These are phyloP conservation scores for Aspergillus nidulans DNA, from an alignment of 495 filamentous ascomycete genomes.

Conservation along the genomic window DNA sequence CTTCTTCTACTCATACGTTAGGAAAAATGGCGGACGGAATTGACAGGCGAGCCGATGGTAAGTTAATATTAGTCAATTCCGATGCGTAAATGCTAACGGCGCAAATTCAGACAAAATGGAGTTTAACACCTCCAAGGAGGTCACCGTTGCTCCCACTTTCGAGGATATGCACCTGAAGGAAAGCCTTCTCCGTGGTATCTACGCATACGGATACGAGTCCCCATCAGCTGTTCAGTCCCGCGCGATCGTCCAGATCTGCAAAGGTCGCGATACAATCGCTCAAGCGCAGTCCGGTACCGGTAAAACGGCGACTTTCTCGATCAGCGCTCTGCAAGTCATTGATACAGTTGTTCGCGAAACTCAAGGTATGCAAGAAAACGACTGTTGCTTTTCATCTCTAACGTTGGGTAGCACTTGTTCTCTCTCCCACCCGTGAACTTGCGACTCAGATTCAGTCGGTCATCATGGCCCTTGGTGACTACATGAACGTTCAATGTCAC, in stretches of 20 bases:
- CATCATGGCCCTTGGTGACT: slow-evolving; percentile 94
- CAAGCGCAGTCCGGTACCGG: slow-evolving; percentile 99
- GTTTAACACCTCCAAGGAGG: slow-evolving; percentile 96
- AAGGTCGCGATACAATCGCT: slow-evolving; percentile 96
- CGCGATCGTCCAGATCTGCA: slow-evolving; percentile 98
- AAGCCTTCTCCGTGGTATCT: slow-evolving; percentile 93
- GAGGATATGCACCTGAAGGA: slow-evolving; percentile 89
- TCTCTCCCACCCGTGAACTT: slow-evolving; percentile 97
- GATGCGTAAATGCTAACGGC: slow-evolving; percentile 24
- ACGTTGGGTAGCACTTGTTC: slow-evolving; percentile 66
- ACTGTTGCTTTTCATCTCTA: not conserved
- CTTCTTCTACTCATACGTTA: not conserved
- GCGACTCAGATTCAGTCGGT: slow-evolving; percentile 98
- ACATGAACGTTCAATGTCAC: slow-evolving; percentile 99
- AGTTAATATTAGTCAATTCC: slow-evolving; percentile 4
- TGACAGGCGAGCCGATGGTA: slow-evolving; percentile 82
- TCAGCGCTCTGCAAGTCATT: slow-evolving; percentile 93
- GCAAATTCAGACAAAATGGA: slow-evolving; percentile 75
- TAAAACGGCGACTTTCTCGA: slow-evolving; percentile 98
- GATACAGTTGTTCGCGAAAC: slow-evolving; percentile 79
- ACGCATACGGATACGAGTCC: slow-evolving; percentile 97
- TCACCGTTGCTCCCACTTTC: slow-evolving; percentile 72
- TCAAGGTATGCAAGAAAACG: slow-evolving; percentile 51
- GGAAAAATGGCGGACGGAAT: slow-evolving; percentile 89
- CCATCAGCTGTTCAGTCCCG: slow-evolving; percentile 96